phyloP scores from a whole-genome alignment of 2,329 filamentous ascomycete genomes.

The Verticillium dahliae region DNA sequence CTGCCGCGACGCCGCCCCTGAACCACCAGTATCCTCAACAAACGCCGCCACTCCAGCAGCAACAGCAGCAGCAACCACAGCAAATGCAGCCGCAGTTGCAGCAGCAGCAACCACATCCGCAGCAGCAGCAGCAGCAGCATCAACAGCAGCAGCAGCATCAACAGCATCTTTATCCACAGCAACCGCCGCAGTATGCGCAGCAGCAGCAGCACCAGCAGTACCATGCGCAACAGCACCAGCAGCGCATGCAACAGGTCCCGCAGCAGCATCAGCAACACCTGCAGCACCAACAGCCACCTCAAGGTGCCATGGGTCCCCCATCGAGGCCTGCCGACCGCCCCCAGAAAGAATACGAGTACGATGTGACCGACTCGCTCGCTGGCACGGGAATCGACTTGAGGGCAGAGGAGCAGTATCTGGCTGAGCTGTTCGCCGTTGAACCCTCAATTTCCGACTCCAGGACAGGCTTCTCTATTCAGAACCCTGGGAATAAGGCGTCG shows the following conservation, averaged over 20 bases:
- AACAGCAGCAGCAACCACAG: not conserved
- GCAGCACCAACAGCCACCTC: slow-evolving; percentile 18
- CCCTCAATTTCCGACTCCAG: slow-evolving; percentile 37
- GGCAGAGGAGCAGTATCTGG: slow-evolving; percentile 78
- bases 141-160: not conserved
- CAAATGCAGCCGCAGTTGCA: not conserved
- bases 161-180: not conserved
- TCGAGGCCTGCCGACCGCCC: slow-evolving; percentile 57
- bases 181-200: not conserved
- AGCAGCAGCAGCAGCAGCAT: slow-evolving; percentile 12
- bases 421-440: slow-evolving; percentile 54
- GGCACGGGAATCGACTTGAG: slow-evolving; percentile 82
- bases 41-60: not conserved
- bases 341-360: slow-evolving; percentile 58
- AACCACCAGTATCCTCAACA: slow-evolving; percentile 1
- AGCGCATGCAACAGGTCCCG: not conserved
- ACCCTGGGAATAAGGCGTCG: slow-evolving; percentile 45
- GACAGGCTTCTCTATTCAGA: slow-evolving; percentile 49
- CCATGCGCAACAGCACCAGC: slow-evolving; percentile 1
- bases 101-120: slow-evolving; percentile 3
- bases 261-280: slow-evolving; percentile 2
- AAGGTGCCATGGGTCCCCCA: slow-evolving; percentile 48
- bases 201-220: not conserved
- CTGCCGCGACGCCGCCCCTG: not conserved
- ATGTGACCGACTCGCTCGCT: slow-evolving; percentile 76